These are phyloP conservation scores for Beauveria rudraprayagi DNA, from an alignment of 2,329 filamentous ascomycete species.

Conservation along the genomic window DNA sequence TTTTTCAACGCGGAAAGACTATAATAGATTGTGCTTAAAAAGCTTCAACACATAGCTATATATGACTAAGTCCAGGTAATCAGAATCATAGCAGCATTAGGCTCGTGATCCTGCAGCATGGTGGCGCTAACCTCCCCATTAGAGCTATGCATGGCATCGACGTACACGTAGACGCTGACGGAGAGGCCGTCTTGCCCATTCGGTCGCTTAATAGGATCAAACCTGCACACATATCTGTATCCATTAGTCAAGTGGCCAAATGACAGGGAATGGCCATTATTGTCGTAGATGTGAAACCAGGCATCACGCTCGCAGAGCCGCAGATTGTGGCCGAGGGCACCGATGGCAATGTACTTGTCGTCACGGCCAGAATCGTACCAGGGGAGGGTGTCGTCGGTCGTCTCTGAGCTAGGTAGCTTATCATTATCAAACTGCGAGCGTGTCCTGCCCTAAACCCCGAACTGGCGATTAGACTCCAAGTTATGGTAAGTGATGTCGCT, in stretches of 20 bases:
- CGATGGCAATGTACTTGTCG: not conserved
- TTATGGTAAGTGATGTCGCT: not conserved
- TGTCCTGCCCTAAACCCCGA: not conserved
- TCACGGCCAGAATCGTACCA: not conserved
- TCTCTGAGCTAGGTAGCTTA: not conserved
- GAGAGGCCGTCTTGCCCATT: not conserved
- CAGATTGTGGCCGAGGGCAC: not conserved
- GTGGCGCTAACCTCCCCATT: not conserved
- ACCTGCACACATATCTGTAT: not conserved
- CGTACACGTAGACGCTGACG: not conserved
- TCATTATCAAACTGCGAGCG: not conserved
- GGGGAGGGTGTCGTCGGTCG: not conserved
- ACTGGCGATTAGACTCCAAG: not conserved
- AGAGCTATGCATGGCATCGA: not conserved
- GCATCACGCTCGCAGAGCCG: not conserved
- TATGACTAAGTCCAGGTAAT: not conserved
- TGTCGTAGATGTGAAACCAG: not conserved
- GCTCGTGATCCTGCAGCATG: not conserved
- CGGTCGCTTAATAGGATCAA: not conserved
- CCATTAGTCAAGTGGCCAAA: not conserved
- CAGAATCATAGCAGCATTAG: not conserved
- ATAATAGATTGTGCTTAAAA: not conserved
- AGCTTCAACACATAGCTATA: not conserved
- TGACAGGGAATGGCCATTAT: not conserved
- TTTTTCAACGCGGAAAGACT: not conserved